These are phyloP conservation scores for Martensiomyces pterosporus DNA, from an alignment of 192 early-diverging fungal species.

Conservation along the genomic window DNA sequence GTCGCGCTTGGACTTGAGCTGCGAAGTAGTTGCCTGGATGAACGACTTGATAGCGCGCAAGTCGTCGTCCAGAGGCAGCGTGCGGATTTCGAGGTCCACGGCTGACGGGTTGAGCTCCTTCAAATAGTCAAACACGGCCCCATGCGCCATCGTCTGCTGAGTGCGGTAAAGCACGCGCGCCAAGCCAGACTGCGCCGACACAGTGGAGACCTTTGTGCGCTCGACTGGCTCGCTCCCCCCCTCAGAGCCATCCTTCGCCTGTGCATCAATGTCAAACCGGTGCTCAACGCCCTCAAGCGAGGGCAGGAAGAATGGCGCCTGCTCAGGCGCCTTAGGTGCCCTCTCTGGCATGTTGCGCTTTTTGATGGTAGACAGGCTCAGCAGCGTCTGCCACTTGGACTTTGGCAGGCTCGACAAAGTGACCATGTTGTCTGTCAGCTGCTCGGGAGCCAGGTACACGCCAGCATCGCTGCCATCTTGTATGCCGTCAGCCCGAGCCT, in stretches of 20 bases:
- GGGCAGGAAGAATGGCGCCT: conserved; percentile 92
- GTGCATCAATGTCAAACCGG: conserved; percentile 54
- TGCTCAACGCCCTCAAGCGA: conserved; percentile 68
- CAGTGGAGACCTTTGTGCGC: conserved; percentile 47
- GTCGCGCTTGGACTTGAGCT: conserved; percentile 63
- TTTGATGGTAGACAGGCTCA: conserved; percentile 88
- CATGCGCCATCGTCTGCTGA: conserved; percentile 27
- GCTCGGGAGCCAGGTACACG: conserved; percentile 48
- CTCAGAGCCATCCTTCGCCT: conserved; percentile 26
- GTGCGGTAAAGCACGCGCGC: conserved; percentile 48
- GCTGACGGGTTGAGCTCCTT: conserved; percentile 78
- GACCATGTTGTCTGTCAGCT: conserved; percentile 80
- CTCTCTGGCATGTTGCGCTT: conserved; percentile 87
- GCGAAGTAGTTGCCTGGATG: conserved; percentile 58
- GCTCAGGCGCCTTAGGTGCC: conserved; percentile 84
- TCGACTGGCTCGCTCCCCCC: conserved; percentile 48
- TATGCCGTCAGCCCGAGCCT: neutral
- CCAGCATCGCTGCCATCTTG: neutral
- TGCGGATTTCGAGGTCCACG: conserved; percentile 81
- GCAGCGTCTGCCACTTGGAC: conserved; percentile 86
- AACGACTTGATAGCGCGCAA: conserved; percentile 61
- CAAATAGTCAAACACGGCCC: conserved; percentile 63
- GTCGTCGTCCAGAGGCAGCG: conserved; percentile 65
- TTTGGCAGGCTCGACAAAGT: conserved; percentile 76
- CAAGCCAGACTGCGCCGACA: conserved; percentile 59